Percentiles rank a stretch among this genome's conserved stretches.
Evolutionary conservation across 2,329 filamentous ascomycete genomes (phyloP).

Genomic region (Aspergillus hortae): DNA sequence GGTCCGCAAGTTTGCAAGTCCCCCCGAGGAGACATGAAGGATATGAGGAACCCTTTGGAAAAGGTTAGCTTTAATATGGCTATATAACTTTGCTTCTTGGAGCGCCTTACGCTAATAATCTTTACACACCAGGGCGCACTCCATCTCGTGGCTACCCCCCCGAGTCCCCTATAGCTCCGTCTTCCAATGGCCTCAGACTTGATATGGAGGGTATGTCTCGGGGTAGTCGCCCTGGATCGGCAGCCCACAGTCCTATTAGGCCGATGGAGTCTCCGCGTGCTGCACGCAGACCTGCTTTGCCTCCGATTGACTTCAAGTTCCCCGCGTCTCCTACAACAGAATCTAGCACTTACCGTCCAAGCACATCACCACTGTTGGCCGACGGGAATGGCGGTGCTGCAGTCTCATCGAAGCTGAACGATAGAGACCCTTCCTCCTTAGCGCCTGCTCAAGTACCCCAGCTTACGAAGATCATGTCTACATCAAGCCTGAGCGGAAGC

Average conservation of each 20-base stretch:
- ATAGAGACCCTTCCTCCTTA: constrained; percentile 23
- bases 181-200: constrained; percentile 28
- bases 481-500: constrained; percentile 71
- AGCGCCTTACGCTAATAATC: neutral
- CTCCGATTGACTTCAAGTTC: constrained; percentile 54
- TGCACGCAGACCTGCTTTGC: constrained; percentile 33
- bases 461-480: constrained; percentile 67
- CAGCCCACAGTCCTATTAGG: constrained; percentile 30
- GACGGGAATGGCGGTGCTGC: constrained; percentile 18
- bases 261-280: constrained; percentile 39
- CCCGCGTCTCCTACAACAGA: constrained; percentile 42
- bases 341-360: constrained; percentile 20
- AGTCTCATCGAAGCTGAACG: constrained; percentile 12
- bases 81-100: neutral
- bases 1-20: constrained; percentile 80
- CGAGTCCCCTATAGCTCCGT: constrained; percentile 29
- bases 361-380: constrained; percentile 27
- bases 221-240: constrained; percentile 20
- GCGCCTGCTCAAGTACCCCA: constrained; percentile 32
- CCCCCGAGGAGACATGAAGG: constrained; percentile 48
- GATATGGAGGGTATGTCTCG: constrained; percentile 29
- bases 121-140: constrained; percentile 27
- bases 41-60: constrained; percentile 36
- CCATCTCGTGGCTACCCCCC: constrained; percentile 30
- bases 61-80: constrained; percentile 29